Conservation (phyloP, 2,329 filamentous ascomycete species). For the Beauveria sp. region DNA sequence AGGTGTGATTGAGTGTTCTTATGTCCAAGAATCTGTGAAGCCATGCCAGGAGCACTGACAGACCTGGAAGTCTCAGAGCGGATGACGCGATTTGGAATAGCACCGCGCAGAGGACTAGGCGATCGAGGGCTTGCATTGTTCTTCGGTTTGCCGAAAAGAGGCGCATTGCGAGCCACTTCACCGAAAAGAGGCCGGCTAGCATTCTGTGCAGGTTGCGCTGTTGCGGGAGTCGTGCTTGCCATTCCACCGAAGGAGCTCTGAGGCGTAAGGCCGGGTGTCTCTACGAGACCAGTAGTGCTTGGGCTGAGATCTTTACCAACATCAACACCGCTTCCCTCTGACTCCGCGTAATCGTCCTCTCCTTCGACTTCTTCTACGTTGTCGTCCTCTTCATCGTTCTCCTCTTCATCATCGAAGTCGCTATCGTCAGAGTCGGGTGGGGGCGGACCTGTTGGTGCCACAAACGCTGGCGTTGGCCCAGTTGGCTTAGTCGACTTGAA, state of each 20-base stretch:
- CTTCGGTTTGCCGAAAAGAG: slow-evolving; percentile 44
- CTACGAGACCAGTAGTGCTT: slow-evolving; percentile 33
- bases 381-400: slow-evolving; percentile 31
- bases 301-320: slow-evolving; percentile 57
- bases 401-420: slow-evolving; percentile 28
- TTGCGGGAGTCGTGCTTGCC: slow-evolving; percentile 29
- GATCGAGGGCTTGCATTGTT: slow-evolving; percentile 57
- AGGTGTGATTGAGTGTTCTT: slow-evolving; percentile 30
- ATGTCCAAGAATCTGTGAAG: slow-evolving; percentile 43
- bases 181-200: slow-evolving; percentile 44
- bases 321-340: slow-evolving; percentile 56
- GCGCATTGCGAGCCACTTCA: slow-evolving; percentile 42
- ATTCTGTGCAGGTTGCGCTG: slow-evolving; percentile 33
- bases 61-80: slow-evolving; percentile 46
- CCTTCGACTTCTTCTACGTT: slow-evolving; percentile 33
- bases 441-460: slow-evolving; percentile 22
- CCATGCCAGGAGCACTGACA: slow-evolving; percentile 53
- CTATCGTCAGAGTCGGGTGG: slow-evolving; percentile 19
- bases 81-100: slow-evolving; percentile 42
- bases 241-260: slow-evolving; percentile 51
- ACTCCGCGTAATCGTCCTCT: slow-evolving; percentile 40
- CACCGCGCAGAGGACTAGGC: slow-evolving; percentile 60
- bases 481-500: slow-evolving; percentile 9
- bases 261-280: slow-evolving; percentile 46
- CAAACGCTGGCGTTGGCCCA: slow-evolving; percentile 5